Base-by-base conservation (phyloP, 345 rosid species). In the Rubroshorea leprosula region DNA sequence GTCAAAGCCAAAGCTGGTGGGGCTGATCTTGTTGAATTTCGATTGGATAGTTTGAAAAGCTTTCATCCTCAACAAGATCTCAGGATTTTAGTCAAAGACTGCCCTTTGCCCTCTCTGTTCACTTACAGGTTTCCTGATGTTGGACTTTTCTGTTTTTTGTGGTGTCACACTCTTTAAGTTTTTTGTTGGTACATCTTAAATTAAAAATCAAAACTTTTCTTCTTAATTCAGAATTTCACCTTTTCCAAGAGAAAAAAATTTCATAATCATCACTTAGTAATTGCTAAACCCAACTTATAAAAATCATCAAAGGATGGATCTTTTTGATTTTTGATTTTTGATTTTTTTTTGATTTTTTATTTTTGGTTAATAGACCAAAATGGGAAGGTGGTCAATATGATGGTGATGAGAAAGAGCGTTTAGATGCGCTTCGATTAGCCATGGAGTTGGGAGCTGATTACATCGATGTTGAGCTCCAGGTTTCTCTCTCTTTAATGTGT, bases 311-410 rank as follows among this genome's bases (percentile, higher is more conserved):
- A 61, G 14, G 52, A 20, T 61, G 60, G 46, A 6, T 2, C 3
- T 44, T 14, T 44, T 5, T n/a, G 47, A 44, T 44, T 6, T 44
- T n/a, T n/a, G n/a, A n/a, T n/a, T n/a, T n/a, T n/a, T n/a, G n/a
- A n/a, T n/a, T 44, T 16, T 29, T 66, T 51, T 46, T 65, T 53
- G n/a, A n/a, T n/a, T n/a, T n/a, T n/a, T 31, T 62, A 23, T 72
- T 46, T 52, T 58, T 51, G n/a, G n/a, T n/a, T n/a, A n/a, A 0
- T 70, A 92, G 98, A 63, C 97, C 97, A 49, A 82, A 61, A 57
- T 89, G 98, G 98, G 98, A 92, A 74, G 98, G 95, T 27, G 98
- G 98, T 53, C 81, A 74, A 18, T 89, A 92, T 65, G 95, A 73
- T 47, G 98, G 95, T 49, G 98, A 84, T 65, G 98, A 92, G 61